Evolutionary conservation across 805 yeast species (phyloP).

Genomic region (Saccharomycopsis vini): DNA sequence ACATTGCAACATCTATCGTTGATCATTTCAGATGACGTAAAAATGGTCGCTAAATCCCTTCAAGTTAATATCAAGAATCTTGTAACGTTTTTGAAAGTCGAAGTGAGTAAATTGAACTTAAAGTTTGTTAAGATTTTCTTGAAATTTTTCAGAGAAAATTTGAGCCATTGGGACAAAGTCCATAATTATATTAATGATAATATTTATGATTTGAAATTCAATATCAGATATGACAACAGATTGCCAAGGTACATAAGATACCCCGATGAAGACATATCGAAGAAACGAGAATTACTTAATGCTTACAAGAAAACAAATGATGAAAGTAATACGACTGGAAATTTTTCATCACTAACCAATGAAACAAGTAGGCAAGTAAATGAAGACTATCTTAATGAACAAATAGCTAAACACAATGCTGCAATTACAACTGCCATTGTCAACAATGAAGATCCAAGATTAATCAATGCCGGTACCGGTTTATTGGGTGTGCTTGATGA

Average conservation of each 20-base stretch:
- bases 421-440: background rate
- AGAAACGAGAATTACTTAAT: background rate
- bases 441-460: conserved; percentile 12
- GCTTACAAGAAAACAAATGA: background rate
- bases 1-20: conserved; percentile 33
- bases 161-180: conserved; percentile 16
- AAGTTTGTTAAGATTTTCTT: conserved; percentile 28
- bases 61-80: conserved; percentile 25
- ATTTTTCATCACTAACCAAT: background rate
- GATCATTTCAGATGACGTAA: conserved; percentile 30
- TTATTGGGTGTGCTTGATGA: conserved; percentile 13
- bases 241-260: conserved; percentile 18
- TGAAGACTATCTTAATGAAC: conserved; percentile 7
- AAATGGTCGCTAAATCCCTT: conserved; percentile 29
- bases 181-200: conserved; percentile 11
- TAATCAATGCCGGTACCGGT: conserved; percentile 9
- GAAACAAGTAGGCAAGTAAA: background rate
- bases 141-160: conserved; percentile 28
- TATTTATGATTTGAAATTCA: conserved; percentile 17
- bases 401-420: conserved; percentile 12
- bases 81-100: conserved; percentile 23
- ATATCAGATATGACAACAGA: conserved; percentile 15
- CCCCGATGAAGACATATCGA: conserved; percentile 9
- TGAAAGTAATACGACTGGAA: background rate
- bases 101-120: conserved; percentile 25